phyloP scores from a whole-genome alignment of 1,284 basidiomycete species.

The Trichosporon coremiiforme region DNA sequence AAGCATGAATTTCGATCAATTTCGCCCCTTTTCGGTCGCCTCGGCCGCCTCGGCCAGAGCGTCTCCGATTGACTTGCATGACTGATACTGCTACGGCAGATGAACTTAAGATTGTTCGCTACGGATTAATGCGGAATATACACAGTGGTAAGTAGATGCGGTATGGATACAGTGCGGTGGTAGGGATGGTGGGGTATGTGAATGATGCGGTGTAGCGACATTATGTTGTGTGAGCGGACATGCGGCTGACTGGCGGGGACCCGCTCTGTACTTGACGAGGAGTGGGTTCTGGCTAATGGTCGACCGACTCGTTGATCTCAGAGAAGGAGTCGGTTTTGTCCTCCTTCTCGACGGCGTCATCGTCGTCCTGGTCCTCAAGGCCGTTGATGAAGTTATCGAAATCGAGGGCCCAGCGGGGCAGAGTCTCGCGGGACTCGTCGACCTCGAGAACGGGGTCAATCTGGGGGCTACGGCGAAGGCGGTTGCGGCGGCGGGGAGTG shows the following conservation, averaged over 20 bases:
- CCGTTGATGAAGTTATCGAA: conserved; percentile 11
- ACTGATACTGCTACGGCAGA: too few species aligned
- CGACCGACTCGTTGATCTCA: background rate
- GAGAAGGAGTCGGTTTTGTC: background rate
- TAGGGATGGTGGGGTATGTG: too few species aligned
- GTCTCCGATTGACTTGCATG: background rate
- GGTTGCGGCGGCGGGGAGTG: background rate
- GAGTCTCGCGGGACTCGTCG: background rate
- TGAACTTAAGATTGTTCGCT: too few species aligned
- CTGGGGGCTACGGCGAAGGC: background rate
- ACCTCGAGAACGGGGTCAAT: background rate
- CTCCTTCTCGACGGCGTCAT: background rate
- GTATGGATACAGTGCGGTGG: too few species aligned
- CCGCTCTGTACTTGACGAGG: too few species aligned
- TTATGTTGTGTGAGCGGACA: too few species aligned
- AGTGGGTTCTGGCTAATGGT: too few species aligned
- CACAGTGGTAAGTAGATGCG: too few species aligned
- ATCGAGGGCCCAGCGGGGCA: background rate
- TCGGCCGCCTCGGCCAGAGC: too few species aligned
- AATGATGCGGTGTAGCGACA: too few species aligned
- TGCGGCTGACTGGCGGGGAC: too few species aligned
- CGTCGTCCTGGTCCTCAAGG: background rate
- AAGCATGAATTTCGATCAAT: background rate
- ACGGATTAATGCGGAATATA: too few species aligned
- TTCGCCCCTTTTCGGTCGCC: background rate